Conservation (phyloP, 352 stramenopile genomes). For the Phytophthora sansomeana region DNA sequence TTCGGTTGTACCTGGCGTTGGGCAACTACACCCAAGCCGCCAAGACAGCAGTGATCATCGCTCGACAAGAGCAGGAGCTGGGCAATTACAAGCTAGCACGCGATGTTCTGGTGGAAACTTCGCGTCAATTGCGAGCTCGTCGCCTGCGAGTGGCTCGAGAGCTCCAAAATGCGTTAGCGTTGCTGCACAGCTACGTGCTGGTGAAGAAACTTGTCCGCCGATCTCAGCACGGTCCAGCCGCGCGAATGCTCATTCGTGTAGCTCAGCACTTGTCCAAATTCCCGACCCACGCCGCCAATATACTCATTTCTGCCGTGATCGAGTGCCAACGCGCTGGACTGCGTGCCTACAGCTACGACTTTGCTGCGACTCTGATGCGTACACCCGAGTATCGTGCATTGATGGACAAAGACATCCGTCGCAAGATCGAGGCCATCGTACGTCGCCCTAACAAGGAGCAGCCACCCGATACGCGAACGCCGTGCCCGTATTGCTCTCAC, state of each 20-base stretch:
- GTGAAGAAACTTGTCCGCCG: conserved; percentile 94
- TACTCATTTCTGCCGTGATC: conserved; percentile 95
- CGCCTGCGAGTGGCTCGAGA: conserved; percentile 90
- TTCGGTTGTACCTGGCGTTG: conserved; percentile 95
- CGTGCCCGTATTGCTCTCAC: conserved; percentile 86
- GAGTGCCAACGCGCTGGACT: conserved; percentile 94
- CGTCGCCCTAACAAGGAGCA: conserved; percentile 92
- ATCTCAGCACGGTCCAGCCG: conserved; percentile 86
- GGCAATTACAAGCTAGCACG: conserved; percentile 94
- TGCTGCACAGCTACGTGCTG: conserved; percentile 95
- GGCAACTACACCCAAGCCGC: conserved; percentile 94
- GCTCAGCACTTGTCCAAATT: conserved; percentile 94
- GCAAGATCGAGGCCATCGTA: conserved; percentile 96
- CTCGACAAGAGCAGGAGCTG: conserved; percentile 92
- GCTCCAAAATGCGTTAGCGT: conserved; percentile 84
- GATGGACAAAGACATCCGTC: conserved; percentile 92
- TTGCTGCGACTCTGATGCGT: conserved; percentile 91
- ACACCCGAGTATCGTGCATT: conserved; percentile 86
- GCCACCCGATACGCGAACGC: conserved; percentile 62
- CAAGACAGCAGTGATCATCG: conserved; percentile 95
- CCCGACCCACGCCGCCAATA: conserved; percentile 89
- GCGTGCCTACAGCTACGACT: conserved; percentile 92
- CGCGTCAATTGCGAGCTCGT: conserved; percentile 86
- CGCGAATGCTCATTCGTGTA: conserved; percentile 91
- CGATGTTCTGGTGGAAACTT: conserved; percentile 92